These are phyloP conservation scores for Boletus eberwhitei DNA, from an alignment of 768 basidiomycete species.

Conservation along the genomic window DNA sequence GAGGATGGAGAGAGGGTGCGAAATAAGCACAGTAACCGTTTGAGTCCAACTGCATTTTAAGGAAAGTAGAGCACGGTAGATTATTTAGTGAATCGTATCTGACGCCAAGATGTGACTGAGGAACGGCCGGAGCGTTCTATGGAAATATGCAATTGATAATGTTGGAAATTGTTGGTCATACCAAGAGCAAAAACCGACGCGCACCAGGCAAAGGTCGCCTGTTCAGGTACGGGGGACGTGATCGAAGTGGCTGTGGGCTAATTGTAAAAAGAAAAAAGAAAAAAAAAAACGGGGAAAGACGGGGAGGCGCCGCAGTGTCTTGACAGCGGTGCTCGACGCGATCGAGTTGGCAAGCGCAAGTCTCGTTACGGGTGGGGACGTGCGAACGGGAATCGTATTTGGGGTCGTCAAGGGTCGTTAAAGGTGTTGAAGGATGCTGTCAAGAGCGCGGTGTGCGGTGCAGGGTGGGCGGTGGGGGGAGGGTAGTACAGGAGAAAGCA, in stretches of 20 bases:
- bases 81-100: conserved; percentile 20
- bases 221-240: conserved; percentile 30
- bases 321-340: conserved; percentile 4
- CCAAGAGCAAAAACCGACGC: conserved; percentile 29
- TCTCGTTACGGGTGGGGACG: not conserved
- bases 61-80: conserved; percentile 17
- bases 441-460: conserved; percentile 3
- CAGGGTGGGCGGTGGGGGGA: not conserved
- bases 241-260: conserved; percentile 35
- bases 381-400: conserved; percentile 7
- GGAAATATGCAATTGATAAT: conserved; percentile 33
- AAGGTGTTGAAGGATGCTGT: conserved; percentile 5
- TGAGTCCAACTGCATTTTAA: conserved; percentile 30
- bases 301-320: conserved; percentile 16
- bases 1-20: conserved; percentile 17
- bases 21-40: conserved; percentile 22
- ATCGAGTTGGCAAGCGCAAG: not conserved
- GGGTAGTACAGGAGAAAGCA: conserved; percentile 9
- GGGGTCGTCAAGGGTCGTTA: conserved; percentile 32
- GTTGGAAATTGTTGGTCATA: conserved; percentile 37
- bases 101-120: conserved; percentile 21
- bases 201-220: conserved; percentile 29
- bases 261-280: too few species aligned
- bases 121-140: conserved; percentile 31
- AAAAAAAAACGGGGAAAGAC: conserved; percentile 19